Base-by-base conservation (phyloP, 192 early-diverging fungal species). In the Chytriomyces sp. region DNA sequence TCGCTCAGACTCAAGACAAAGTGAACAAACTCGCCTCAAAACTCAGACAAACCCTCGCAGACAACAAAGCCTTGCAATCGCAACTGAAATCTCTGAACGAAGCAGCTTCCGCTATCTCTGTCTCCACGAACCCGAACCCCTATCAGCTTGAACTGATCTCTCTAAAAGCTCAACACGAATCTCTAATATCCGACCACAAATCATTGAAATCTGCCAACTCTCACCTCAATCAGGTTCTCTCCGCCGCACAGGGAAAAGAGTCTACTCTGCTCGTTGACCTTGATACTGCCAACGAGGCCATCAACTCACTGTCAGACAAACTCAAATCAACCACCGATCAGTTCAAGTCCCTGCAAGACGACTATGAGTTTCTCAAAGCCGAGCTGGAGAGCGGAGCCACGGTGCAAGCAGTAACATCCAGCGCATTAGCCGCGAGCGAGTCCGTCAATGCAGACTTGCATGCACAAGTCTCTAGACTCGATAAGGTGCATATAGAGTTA, bases 311-410 rank as follows among this genome's bases (percentile, higher is more conserved):
- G 1, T 36, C 19, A 30, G 17, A 37, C 28, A 61, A 30, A 12
- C 8, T 37, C 59, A 30, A 61, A 32, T 37, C 30, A 30, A 36
- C 3, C 36, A 37, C 33, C 32, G 14, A 30, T 7, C 28, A 64
- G 49, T 17, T 44, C 19, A 41, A 39, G 49, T 44, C 37, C 37
- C 28, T 64, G 6, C 39, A 12, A 17, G 62, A 64, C 22, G 62
- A 64, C 6, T n/a, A 44, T n/a, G 22, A 64, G 32, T 64, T 64
- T 30, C 39, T 41, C 32, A 17, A 64, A 64, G 39, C 62, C 2
- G 62, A 64, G 30, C n/a, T 64, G 25, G 62, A 64, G 40, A n/a
- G n/a, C n/a, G n/a, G n/a, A n/a, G n/a, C n/a, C n/a, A n/a, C n/a
- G n/a, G n/a, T n/a, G n/a, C n/a, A n/a, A n/a, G n/a, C n/a, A n/a